phyloP scores from a whole-genome alignment of 2,329 filamentous ascomycete species.

The Xylariales sp. region DNA sequence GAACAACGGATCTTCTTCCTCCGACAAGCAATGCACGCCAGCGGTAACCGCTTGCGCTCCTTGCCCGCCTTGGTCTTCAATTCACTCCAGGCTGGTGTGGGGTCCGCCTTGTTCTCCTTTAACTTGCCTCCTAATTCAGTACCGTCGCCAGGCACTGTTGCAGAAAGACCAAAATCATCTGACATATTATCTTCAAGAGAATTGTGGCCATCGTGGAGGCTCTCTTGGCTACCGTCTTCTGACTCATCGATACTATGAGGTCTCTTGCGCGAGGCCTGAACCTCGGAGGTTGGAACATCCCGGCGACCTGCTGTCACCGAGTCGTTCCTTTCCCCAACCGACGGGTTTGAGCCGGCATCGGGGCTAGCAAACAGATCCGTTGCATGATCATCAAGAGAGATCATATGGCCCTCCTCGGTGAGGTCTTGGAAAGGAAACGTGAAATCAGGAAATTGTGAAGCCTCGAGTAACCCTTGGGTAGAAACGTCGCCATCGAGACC shows the following conservation, averaged over 20 bases:
- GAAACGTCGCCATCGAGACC: conserved; percentile 48
- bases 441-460: conserved; percentile 65
- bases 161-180: conserved; percentile 69
- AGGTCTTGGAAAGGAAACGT: conserved; percentile 62
- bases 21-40: conserved; percentile 95
- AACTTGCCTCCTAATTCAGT: conserved; percentile 64
- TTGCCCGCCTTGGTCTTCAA: conserved; percentile 94
- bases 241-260: conserved; percentile 53
- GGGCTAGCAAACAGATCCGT: conserved; percentile 49
- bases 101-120: conserved; percentile 69
- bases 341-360: conserved; percentile 50
- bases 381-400: conserved; percentile 54
- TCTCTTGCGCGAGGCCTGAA: conserved; percentile 42
- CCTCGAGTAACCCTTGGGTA: conserved; percentile 56
- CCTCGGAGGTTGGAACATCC: conserved; percentile 48
- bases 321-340: conserved; percentile 53
- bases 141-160: conserved; percentile 60
- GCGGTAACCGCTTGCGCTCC: conserved; percentile 89
- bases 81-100: conserved; percentile 79
- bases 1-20: conserved; percentile 98
- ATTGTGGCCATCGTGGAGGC: conserved; percentile 57
- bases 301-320: conserved; percentile 54
- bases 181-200: conserved; percentile 64
- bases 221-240: conserved; percentile 59
- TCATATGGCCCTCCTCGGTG: conserved; percentile 57